These are phyloP conservation scores for Murraya koenigii DNA, from an alignment of 345 rosid genomes.

Conservation along the genomic window DNA sequence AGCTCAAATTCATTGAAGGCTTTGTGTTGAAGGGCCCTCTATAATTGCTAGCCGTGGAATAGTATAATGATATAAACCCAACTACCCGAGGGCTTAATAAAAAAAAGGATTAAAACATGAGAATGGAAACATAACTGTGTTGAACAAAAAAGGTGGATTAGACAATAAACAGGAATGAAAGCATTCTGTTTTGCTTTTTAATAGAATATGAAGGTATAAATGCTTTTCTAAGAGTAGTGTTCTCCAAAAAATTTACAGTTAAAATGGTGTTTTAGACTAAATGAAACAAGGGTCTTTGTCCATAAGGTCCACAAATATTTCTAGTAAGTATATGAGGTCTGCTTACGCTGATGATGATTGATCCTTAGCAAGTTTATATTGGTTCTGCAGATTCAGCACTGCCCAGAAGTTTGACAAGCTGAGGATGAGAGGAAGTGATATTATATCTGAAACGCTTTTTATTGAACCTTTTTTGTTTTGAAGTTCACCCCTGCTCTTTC, in stretches of 20 bases:
- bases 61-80: background rate
- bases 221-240: background rate
- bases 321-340: background rate
- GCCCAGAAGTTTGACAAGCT: constrained; percentile 96
- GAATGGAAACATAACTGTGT: background rate
- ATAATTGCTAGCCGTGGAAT: background rate
- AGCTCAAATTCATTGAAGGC: background rate
- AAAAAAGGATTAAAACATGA: background rate
- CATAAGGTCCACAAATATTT: background rate
- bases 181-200: background rate
- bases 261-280: background rate
- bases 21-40: background rate
- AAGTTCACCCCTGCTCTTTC: constrained; percentile 9
- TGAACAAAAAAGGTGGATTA: background rate
- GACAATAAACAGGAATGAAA: background rate
- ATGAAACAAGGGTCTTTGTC: background rate
- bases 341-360: background rate
- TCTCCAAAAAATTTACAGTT: background rate
- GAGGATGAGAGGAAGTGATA: constrained; percentile 98
- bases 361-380: constrained; percentile 10
- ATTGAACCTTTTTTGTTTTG: constrained; percentile 12
- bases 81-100: background rate
- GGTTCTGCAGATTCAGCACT: constrained; percentile 72
- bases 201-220: too few relatives aligned
- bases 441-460: constrained; percentile 37